Percentiles rank a stretch among this genome's conserved stretches.
phyloP scores from a whole-genome alignment of 306 rosid species.

The Lathyrus oleraceus region DNA sequence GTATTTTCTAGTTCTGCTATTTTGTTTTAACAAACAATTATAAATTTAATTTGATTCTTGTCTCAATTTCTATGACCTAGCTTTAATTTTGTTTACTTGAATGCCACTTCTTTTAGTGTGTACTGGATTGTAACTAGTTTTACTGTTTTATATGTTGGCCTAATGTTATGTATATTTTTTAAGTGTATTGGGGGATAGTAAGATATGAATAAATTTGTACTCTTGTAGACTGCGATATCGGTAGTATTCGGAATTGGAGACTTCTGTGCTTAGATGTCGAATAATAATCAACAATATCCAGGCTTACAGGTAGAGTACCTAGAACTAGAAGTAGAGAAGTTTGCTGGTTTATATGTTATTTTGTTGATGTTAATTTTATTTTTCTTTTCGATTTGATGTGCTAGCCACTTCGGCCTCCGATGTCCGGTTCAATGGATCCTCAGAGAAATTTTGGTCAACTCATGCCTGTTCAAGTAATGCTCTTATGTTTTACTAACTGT shows the following conservation, averaged over 20 bases:
- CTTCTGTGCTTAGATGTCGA: constrained; percentile 56
- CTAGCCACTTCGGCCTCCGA: constrained; percentile 78
- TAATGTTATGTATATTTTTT: background rate
- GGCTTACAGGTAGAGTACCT: constrained; percentile 66
- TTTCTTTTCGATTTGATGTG: constrained; percentile 3
- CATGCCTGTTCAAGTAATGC: constrained; percentile 74
- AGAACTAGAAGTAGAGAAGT: constrained; percentile 7
- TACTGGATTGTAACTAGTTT: no score
- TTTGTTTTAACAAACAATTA: no score
- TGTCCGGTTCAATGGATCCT: constrained; percentile 72
- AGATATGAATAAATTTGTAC: constrained; percentile 11
- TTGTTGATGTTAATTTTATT: background rate
- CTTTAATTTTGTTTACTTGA: no score
- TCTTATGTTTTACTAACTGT: constrained; percentile 4
- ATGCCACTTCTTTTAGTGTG: background rate
- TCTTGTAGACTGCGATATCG: constrained; percentile 41
- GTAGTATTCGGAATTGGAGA: constrained; percentile 38
- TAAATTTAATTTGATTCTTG: background rate
- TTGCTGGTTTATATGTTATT: background rate
- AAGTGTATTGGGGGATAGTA: background rate
- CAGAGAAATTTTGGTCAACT: constrained; percentile 62
- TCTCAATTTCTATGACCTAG: background rate
- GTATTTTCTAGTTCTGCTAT: background rate
- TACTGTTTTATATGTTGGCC: background rate
- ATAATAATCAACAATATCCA: constrained; percentile 78